phyloP scores from a whole-genome alignment of 1,139 yeast genomes.

The Geotrichum carabidarum region DNA sequence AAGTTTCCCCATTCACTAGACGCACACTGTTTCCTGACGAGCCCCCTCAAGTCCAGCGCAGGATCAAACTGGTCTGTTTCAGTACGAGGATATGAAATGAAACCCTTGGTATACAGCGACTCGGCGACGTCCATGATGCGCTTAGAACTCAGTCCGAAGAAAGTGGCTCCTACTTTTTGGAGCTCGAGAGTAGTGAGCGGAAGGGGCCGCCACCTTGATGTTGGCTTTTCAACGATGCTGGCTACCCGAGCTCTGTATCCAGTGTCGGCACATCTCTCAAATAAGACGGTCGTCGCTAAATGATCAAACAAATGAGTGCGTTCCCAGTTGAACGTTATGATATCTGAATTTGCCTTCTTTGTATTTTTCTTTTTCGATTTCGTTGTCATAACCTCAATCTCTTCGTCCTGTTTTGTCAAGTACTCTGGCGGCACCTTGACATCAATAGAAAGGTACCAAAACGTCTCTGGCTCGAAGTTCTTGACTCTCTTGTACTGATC shows the following conservation, averaged over 20 bases:
- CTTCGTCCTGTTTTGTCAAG: conserved; percentile 20
- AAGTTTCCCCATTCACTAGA: conserved; percentile 47
- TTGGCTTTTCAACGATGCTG: conserved; percentile 54
- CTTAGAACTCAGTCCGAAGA: conserved; percentile 75
- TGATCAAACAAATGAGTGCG: conserved; percentile 70
- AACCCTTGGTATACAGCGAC: conserved; percentile 76
- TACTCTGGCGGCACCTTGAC: conserved; percentile 39
- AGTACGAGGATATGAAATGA: conserved; percentile 91
- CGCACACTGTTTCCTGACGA: conserved; percentile 57
- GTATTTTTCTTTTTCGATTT: conserved; percentile 1
- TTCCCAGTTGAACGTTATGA: conserved; percentile 57
- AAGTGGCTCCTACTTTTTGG: conserved; percentile 77
- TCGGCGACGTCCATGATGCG: conserved; percentile 76
- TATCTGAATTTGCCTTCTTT: conserved; percentile 20
- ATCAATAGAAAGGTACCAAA: conserved; percentile 66
- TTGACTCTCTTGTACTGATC: conserved; percentile 78
- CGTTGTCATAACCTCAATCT: conserved; percentile 20
- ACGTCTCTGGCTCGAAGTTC: conserved; percentile 66
- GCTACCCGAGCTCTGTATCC: conserved; percentile 45
- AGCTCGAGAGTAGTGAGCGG: conserved; percentile 95
- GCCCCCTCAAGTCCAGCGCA: conserved; percentile 59
- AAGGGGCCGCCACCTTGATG: conserved; percentile 72
- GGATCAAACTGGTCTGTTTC: conserved; percentile 87
- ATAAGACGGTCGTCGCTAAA: conserved; percentile 54
- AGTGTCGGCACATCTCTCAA: conserved; percentile 57